Evolutionary conservation across 345 rosid species (phyloP).

Genomic region (Zanthoxylum bungeanum): DNA sequence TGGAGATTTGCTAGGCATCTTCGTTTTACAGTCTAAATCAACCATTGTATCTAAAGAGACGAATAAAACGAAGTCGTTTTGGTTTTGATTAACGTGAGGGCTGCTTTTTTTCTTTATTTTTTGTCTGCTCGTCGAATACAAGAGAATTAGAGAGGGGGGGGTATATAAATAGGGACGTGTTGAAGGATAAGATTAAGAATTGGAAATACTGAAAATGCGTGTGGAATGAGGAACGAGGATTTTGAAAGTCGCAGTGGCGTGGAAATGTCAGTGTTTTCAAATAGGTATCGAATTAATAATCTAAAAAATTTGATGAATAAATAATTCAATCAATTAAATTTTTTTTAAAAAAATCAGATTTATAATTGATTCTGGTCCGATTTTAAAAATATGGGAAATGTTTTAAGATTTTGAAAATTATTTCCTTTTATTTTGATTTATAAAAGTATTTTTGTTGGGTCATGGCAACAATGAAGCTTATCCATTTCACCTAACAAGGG

Average conservation of each 20-base stretch:
- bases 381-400: too few species aligned
- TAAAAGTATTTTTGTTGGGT: not conserved
- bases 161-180: constrained; percentile 11
- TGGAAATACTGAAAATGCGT: constrained; percentile 4
- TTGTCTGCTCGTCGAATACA: not conserved
- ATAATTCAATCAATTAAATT: too few species aligned
- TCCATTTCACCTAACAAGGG: constrained; percentile 29
- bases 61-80: not conserved
- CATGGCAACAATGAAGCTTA: constrained; percentile 27
- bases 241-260: constrained; percentile 17
- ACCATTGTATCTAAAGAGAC: constrained; percentile 36
- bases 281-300: too few species aligned
- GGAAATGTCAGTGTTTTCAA: too few species aligned
- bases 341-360: too few species aligned
- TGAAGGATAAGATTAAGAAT: not conserved
- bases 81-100: not conserved
- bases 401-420: not conserved
- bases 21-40: constrained; percentile 57
- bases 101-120: not conserved
- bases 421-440: not conserved
- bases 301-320: too few species aligned
- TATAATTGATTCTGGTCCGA: too few species aligned
- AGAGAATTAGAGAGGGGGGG: not conserved
- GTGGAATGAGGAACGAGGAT: constrained; percentile 22
- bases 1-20: constrained; percentile 41